Percentiles rank a stretch among this genome's conserved stretches.
Conservation (phyloP, 2,329 filamentous ascomycete genomes). For the Phaeosphaeria sp. region DNA sequence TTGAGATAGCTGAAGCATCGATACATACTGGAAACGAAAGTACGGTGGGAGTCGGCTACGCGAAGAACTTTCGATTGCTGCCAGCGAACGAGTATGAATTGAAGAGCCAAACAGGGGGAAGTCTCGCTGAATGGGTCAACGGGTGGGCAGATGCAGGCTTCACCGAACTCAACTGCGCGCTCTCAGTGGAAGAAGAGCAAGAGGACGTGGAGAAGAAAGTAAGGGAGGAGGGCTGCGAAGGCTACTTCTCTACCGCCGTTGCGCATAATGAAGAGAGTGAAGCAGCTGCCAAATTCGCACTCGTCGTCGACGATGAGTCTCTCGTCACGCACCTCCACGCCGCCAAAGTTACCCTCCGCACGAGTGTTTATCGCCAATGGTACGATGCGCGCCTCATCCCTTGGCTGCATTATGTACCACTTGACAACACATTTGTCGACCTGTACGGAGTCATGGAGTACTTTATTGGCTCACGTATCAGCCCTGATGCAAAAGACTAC, state of each 20-base stretch:
- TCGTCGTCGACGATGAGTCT: constrained; percentile 53
- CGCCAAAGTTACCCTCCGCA: constrained; percentile 74
- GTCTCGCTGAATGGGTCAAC: constrained; percentile 47
- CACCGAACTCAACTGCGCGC: constrained; percentile 49
- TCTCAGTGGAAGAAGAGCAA: neutral
- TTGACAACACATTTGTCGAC: constrained; percentile 76
- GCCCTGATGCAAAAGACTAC: constrained; percentile 5
- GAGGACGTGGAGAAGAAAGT: neutral
- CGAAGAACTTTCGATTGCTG: constrained; percentile 51
- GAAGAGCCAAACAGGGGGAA: constrained; percentile 9
- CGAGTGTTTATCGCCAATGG: constrained; percentile 80
- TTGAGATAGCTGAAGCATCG: constrained; percentile 56
- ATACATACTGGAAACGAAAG: constrained; percentile 19
- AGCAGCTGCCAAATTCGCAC: constrained; percentile 62
- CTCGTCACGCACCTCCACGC: constrained; percentile 62
- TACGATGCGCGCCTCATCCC: constrained; percentile 71
- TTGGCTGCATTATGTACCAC: constrained; percentile 83
- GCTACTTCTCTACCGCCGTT: neutral
- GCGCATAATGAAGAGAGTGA: constrained; percentile 50
- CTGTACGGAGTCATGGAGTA: constrained; percentile 79
- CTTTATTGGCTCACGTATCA: constrained; percentile 67
- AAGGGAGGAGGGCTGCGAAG: neutral
- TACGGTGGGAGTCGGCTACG: constrained; percentile 28
- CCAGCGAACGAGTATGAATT: constrained; percentile 30
- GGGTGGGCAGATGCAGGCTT: constrained; percentile 50